A percentile compares a stretch with the other conserved stretches of the same genome.
phyloP scores from a whole-genome alignment of 257 asterid species.

The Eustoma russellianum region DNA sequence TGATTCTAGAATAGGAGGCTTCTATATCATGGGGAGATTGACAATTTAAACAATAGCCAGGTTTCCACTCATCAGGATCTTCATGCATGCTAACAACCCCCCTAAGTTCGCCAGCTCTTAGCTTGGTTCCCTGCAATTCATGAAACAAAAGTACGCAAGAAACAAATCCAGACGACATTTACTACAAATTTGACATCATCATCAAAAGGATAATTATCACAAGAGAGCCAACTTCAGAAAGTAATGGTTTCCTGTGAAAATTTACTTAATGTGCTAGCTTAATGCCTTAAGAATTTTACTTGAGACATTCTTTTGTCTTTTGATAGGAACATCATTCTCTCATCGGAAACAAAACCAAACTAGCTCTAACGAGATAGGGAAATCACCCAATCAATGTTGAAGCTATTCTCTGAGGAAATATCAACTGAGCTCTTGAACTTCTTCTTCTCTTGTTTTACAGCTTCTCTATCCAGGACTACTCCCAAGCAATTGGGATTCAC shows the following conservation, averaged over 20 bases:
- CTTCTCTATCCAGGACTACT: conserved; percentile 48
- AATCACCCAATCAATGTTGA: conserved; percentile 40
- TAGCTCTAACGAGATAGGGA: conserved; percentile 3
- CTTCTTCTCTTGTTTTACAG: conserved; percentile 41
- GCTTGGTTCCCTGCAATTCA: conserved; percentile 27
- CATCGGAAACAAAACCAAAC: neutral
- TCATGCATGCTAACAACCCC: conserved; percentile 36
- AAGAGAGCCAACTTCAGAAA: no score
- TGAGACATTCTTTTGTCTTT: no score
- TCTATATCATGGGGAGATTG: conserved; percentile 47
- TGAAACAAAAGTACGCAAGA: neutral
- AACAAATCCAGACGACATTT: neutral
- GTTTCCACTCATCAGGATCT: conserved; percentile 27
- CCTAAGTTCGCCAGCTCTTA: conserved; percentile 21
- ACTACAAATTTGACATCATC: no score
- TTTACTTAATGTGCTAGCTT: no score
- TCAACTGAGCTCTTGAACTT: conserved; percentile 24
- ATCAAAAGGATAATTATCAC: no score
- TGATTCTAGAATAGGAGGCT: conserved; percentile 33
- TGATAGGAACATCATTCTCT: no score
- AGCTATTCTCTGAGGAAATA: conserved; percentile 15
- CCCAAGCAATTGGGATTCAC: conserved; percentile 51
- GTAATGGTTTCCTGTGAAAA: no score
- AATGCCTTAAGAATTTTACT: no score
- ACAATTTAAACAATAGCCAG: conserved; percentile 60